Base-by-base conservation (phyloP, 805 yeast species). In the Priceomyces carsonii region DNA sequence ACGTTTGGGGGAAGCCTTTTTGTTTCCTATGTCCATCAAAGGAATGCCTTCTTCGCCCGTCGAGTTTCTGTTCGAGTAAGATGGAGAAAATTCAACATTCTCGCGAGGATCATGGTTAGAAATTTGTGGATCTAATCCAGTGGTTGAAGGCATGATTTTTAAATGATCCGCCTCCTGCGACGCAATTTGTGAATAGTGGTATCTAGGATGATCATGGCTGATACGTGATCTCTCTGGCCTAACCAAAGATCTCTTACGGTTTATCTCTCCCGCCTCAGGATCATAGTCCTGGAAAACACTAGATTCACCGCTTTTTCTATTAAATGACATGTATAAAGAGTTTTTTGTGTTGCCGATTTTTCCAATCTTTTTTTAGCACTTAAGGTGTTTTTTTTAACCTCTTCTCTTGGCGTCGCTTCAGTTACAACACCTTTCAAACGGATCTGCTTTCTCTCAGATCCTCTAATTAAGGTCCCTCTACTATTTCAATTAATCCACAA, bases 201-300 rank as follows among this genome's bases (percentile, higher is more conserved):
- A 85, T 38, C 82, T 78, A 3, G 91, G 93, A 55, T 85, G 85
- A 35, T 72, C 73, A n/a, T 76, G 79, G 48, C 79, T 71, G 43
- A 79, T 73, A 35, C 70, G 50, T 25, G 84, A 80, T 47, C 98
- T 77, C 53, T 91, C 98, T 3, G 95, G 95, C 42, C 87, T 75
- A 20, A 91, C 84, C 42, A 91, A 66, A 0, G 96, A 85, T 47
- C 78, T 71, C 55, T 82, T 85, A 38, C 82, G 53, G 28, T 61
- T 54, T 13, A 73, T 29, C 18, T 59, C 65, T 20, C 69, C 71
- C 4, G 67, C 31, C 42, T 68, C 73, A 6, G 61, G 67, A 47
- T 68, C 73, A 39, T 67, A 66, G 44, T 66, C 71, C 36, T 51
- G 62, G 50, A 63, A 68, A 20, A 44, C 50, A 22, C 40, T 48